These are phyloP conservation scores for Phaeomoniella chlamydospora DNA, from an alignment of 2,329 filamentous ascomycete genomes.

Conservation along the genomic window DNA sequence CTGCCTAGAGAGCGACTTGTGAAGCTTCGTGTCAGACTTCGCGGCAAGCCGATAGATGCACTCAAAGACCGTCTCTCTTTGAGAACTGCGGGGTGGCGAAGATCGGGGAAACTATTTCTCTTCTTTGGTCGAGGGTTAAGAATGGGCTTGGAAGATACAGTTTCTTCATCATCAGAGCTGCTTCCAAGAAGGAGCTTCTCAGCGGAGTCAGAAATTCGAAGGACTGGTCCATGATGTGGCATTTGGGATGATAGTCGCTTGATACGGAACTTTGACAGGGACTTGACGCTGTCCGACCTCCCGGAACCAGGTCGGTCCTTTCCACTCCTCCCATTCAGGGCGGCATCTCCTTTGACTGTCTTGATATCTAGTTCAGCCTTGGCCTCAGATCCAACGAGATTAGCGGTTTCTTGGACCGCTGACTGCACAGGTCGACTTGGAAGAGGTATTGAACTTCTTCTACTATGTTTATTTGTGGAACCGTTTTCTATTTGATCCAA, in stretches of 20 bases:
- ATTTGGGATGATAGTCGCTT: conserved; percentile 4
- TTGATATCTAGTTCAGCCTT: no score
- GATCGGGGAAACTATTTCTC: conserved; percentile 1
- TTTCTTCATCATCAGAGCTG: neutral
- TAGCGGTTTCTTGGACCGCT: no score
- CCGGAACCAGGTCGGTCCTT: no score
- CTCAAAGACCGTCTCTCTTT: neutral
- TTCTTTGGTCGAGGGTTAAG: neutral
- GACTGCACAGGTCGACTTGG: neutral
- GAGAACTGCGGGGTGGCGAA: neutral
- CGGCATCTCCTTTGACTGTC: no score
- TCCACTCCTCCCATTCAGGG: no score
- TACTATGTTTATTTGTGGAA: neutral
- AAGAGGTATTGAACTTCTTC: neutral
- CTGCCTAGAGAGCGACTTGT: neutral
- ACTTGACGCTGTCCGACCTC: no score
- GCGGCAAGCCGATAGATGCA: neutral
- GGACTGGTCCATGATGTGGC: conserved; percentile 6
- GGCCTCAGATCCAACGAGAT: no score
- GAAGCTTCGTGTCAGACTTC: neutral
- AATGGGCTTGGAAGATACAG: neutral
- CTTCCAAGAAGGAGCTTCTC: neutral
- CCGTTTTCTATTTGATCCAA: neutral
- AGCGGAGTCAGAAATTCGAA: conserved; percentile 10
- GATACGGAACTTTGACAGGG: conserved; percentile 5